phyloP scores from a whole-genome alignment of 176 grass and related monocot species.

The Aegilops speltoides region DNA sequence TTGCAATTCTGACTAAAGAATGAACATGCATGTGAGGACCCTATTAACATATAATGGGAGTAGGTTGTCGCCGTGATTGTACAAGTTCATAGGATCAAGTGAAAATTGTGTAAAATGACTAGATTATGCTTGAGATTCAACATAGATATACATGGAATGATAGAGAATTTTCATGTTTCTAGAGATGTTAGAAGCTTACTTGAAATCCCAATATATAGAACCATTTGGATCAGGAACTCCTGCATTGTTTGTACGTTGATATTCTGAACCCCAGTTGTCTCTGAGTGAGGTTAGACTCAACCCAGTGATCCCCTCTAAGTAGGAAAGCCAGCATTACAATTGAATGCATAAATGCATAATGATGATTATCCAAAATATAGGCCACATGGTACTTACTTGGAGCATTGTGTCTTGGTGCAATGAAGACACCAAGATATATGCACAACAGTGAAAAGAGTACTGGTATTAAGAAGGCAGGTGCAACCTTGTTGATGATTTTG shows the following conservation, averaged over 20 bases:
- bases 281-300: slow-evolving; percentile 74
- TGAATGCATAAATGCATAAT: slow-evolving; percentile 30
- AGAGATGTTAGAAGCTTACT: slow-evolving; percentile 56
- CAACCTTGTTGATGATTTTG: slow-evolving; percentile 97
- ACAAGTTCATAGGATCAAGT: slow-evolving; percentile 12
- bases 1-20: slow-evolving; percentile 11
- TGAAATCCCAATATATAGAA: slow-evolving; percentile 95
- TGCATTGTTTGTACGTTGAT: slow-evolving; percentile 93
- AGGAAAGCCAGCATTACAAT: slow-evolving; percentile 12
- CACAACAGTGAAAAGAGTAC: slow-evolving; percentile 91
- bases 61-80: not conserved
- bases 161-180: not conserved
- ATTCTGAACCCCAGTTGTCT: slow-evolving; percentile 88
- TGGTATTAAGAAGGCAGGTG: slow-evolving; percentile 89
- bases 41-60: not conserved
- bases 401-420: slow-evolving; percentile 83
- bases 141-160: not conserved
- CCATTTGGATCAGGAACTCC: slow-evolving; percentile 90
- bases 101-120: not conserved
- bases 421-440: slow-evolving; percentile 92
- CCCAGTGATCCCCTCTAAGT: slow-evolving; percentile 84
- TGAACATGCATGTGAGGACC: not conserved
- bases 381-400: slow-evolving; percentile 55
- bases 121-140: not conserved
- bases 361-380: slow-evolving; percentile 16